Percentiles rank a stretch among this genome's conserved stretches.
Evolutionary conservation across 2,329 filamentous ascomycete species (phyloP).

Genomic region (Clarireedia sp.): DNA sequence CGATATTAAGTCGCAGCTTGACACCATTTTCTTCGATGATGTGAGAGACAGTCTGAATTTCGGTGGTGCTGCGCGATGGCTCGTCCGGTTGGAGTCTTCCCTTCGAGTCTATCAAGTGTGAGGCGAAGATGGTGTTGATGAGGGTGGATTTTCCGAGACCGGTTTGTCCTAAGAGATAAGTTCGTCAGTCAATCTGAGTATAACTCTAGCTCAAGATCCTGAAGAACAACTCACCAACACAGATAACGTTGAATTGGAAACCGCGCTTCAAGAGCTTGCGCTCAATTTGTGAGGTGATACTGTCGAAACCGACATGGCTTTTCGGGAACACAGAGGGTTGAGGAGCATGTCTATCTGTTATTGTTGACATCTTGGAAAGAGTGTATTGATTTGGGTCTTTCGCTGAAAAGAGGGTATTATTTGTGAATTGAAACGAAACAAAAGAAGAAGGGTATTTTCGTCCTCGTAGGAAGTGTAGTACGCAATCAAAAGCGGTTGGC

Average conservation of each 20-base stretch:
- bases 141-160: constrained; percentile 97
- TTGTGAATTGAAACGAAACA: constrained; percentile 5
- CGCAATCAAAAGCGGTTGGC: constrained; percentile 7
- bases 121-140: constrained; percentile 99
- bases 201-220: background rate
- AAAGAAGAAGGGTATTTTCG: background rate
- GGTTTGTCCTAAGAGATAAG: constrained; percentile 67
- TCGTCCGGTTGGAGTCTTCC: constrained; percentile 89
- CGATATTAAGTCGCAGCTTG: constrained; percentile 93
- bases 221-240: constrained; percentile 71
- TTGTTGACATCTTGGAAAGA: constrained; percentile 26
- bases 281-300: constrained; percentile 99
- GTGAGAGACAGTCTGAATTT: constrained; percentile 96
- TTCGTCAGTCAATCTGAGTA: constrained; percentile 17
- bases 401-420: constrained; percentile 2
- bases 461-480: constrained; percentile 1
- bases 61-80: constrained; percentile 87
- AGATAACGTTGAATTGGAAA: constrained; percentile 99
- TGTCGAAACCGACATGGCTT: constrained; percentile 99
- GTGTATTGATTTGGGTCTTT: constrained; percentile 3
- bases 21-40: constrained; percentile 99
- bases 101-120: constrained; percentile 98
- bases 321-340: constrained; percentile 61
- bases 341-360: constrained; percentile 27
- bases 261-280: constrained; percentile 98